These are phyloP conservation scores for Paecilomyces formosus DNA, from an alignment of 2,329 filamentous ascomycete species.

Conservation along the genomic window DNA sequence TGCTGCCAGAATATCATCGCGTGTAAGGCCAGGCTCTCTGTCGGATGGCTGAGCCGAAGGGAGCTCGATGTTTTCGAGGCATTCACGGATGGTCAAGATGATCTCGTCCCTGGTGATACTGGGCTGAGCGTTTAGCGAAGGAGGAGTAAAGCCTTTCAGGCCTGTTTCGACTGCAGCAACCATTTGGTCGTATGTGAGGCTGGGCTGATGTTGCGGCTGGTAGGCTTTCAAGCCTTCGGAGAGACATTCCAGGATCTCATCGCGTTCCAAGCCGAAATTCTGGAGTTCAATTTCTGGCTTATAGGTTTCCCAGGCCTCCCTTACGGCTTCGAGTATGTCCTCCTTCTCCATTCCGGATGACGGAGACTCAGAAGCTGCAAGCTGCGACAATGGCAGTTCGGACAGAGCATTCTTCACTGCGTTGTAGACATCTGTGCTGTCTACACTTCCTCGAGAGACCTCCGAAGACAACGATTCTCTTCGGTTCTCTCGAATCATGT, in stretches of 20 bases:
- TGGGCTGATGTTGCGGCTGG: conserved; percentile 43
- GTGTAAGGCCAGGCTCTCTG: conserved; percentile 9
- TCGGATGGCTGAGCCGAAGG: conserved; percentile 44
- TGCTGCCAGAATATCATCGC: conserved; percentile 9
- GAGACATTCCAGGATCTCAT: conserved; percentile 81
- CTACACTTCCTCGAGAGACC: conserved; percentile 57
- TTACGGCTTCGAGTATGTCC: conserved; percentile 77
- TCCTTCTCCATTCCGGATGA: conserved; percentile 60
- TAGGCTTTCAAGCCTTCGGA: conserved; percentile 79
- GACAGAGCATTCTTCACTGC: conserved; percentile 68
- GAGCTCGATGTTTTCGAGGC: conserved; percentile 76
- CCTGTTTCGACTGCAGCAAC: conserved; percentile 80
- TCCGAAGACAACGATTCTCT: conserved; percentile 59
- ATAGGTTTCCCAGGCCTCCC: conserved; percentile 87
- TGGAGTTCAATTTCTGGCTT: conserved; percentile 89
- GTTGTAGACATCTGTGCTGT: conserved; percentile 79
- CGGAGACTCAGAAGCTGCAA: conserved; percentile 43
- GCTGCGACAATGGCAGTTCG: conserved; percentile 52
- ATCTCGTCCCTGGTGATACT: conserved; percentile 74
- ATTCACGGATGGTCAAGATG: conserved; percentile 74
- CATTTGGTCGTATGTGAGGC: conserved; percentile 74
- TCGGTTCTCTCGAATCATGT: conserved; percentile 67
- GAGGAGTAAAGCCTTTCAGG: conserved; percentile 70
- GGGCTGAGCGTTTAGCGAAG: conserved; percentile 61
- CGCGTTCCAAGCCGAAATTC: conserved; percentile 80